These are phyloP conservation scores for Knufia petricola DNA, from an alignment of 2,329 filamentous ascomycete species.

Conservation along the genomic window DNA sequence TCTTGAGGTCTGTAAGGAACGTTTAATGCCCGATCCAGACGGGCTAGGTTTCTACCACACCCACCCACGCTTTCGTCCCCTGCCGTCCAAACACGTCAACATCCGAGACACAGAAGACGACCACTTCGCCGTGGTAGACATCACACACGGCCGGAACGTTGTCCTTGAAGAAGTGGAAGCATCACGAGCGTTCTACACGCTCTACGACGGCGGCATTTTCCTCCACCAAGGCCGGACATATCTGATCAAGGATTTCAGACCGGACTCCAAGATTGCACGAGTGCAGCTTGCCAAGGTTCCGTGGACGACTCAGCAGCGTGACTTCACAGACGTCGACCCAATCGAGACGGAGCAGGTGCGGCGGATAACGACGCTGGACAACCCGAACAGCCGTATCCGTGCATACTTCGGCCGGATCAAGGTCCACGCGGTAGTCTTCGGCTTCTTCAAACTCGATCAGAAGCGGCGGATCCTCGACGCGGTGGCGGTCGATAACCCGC, in stretches of 20 bases:
- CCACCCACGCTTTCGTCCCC: slow-evolving; percentile 75
- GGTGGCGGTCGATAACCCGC: slow-evolving; percentile 84
- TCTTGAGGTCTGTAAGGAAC: slow-evolving; percentile 58
- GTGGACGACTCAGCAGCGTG: slow-evolving; percentile 87
- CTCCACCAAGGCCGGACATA: slow-evolving; percentile 92
- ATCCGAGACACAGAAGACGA: slow-evolving; percentile 84
- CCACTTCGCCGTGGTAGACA: slow-evolving; percentile 90
- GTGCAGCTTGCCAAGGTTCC: slow-evolving; percentile 86
- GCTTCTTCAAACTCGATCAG: slow-evolving; percentile 94
- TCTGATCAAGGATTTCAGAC: slow-evolving; percentile 77
- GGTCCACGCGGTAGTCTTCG: slow-evolving; percentile 81
- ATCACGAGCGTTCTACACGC: slow-evolving; percentile 84
- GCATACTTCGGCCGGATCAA: slow-evolving; percentile 82
- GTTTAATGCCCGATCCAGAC: slow-evolving; percentile 58
- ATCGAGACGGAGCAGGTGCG: slow-evolving; percentile 84
- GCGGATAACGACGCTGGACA: slow-evolving; percentile 43
- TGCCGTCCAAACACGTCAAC: slow-evolving; percentile 70
- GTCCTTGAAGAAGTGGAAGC: slow-evolving; percentile 95
- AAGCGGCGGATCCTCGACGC: slow-evolving; percentile 79
- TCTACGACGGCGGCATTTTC: slow-evolving; percentile 96
- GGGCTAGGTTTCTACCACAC: slow-evolving; percentile 75
- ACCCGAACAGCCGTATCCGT: slow-evolving; percentile 46
- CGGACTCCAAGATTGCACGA: slow-evolving; percentile 70
- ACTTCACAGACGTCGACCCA: slow-evolving; percentile 89
- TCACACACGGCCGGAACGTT: slow-evolving; percentile 65